A percentile compares a stretch with the other conserved stretches of the same genome.
Conservation (phyloP, 192 early-diverging fungal genomes). For the Piromyces finnis region DNA sequence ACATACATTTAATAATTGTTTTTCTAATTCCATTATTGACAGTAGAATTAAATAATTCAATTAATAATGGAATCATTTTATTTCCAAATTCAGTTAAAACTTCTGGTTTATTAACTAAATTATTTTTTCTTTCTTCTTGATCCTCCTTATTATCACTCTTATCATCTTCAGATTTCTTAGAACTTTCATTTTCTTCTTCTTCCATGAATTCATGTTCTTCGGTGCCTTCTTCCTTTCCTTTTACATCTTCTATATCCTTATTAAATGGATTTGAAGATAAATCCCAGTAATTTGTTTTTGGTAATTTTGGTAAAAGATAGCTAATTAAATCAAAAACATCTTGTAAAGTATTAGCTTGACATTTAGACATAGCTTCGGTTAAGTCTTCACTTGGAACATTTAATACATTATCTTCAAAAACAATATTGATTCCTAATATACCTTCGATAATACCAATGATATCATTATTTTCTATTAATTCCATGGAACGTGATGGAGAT, state of each 20-base stretch:
- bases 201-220: not conserved
- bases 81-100: conserved; percentile 16
- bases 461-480: conserved; percentile 2
- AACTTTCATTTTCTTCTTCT: not conserved
- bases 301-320: not conserved
- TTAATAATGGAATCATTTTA: conserved; percentile 42
- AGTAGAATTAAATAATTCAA: conserved; percentile 50
- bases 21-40: conserved; percentile 41
- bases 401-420: not conserved
- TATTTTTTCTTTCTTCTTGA: conserved; percentile 1
- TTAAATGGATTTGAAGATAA: not conserved
- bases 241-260: not conserved
- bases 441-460: conserved; percentile 2
- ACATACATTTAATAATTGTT: conserved; percentile 25
- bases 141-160: not conserved
- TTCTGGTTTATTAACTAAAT: conserved; percentile 13
- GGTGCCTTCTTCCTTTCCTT: not conserved
- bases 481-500: conserved; percentile 17
- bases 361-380: not conserved
- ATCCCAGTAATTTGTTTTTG: not conserved
- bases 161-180: not conserved
- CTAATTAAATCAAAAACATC: not conserved
- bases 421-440: not conserved
- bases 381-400: not conserved
- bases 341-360: not conserved